A percentile compares a stretch with the other conserved stretches of the same genome.
These are phyloP conservation scores for Senecio squalidus DNA, from an alignment of 140 eudicot species.

Conservation along the genomic window DNA sequence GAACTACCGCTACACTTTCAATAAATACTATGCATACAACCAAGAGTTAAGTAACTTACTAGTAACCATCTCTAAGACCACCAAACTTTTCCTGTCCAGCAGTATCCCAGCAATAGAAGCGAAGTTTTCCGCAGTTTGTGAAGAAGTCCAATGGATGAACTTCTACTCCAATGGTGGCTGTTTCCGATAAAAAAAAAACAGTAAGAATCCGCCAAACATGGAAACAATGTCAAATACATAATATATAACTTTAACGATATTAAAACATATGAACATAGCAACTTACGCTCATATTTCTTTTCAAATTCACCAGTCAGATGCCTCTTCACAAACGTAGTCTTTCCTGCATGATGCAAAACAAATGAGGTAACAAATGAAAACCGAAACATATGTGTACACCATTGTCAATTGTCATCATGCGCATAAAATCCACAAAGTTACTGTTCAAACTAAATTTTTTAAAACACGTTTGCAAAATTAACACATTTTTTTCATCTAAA, in stretches of 20 bases:
- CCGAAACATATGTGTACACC: too few species aligned
- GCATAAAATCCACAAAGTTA: too few species aligned
- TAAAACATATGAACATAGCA: neutral
- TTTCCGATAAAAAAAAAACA: neutral
- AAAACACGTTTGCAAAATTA: too few species aligned
- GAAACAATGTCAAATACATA: neutral
- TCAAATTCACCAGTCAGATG: conserved; percentile 45
- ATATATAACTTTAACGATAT: neutral
- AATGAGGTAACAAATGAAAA: neutral
- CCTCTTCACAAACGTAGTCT: conserved; percentile 37
- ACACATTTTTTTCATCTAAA: too few species aligned
- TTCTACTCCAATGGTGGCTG: conserved; percentile 40
- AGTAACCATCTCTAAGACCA: conserved; percentile 41
- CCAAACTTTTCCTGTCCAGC: conserved; percentile 42
- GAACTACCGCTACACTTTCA: too few species aligned
- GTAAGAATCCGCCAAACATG: neutral
- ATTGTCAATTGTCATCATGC: too few species aligned
- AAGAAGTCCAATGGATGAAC: conserved; percentile 37
- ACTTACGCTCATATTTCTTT: conserved; percentile 38
- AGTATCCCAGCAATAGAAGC: conserved; percentile 38
- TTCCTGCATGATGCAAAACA: conserved; percentile 14
- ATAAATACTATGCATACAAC: too few species aligned
- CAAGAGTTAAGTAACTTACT: conserved; percentile 16
- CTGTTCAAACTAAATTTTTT: too few species aligned
- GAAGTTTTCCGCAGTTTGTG: conserved; percentile 26